Percentiles rank a stretch among this genome's conserved stretches.
phyloP scores from a whole-genome alignment of 2,329 filamentous ascomycete species.

The Microdochium nivale region DNA sequence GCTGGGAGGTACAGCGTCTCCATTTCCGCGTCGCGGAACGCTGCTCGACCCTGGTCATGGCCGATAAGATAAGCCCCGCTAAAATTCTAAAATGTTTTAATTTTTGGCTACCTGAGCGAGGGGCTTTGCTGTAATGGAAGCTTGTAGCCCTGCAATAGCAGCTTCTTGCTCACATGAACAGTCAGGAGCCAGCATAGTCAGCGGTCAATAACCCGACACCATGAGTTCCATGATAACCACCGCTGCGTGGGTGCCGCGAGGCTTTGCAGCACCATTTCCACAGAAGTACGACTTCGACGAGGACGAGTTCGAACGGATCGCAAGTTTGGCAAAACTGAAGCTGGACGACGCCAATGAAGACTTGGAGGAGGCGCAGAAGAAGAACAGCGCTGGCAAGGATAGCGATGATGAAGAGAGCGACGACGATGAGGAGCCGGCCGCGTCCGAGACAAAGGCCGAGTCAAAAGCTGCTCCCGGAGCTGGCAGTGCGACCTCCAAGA shows the following conservation, averaged over 20 bases:
- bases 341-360: slow-evolving; percentile 89
- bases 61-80: slow-evolving; percentile 10
- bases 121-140: background rate
- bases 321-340: slow-evolving; percentile 65
- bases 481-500: slow-evolving; percentile 6
- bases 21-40: background rate
- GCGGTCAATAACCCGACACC: background rate
- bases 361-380: slow-evolving; percentile 60
- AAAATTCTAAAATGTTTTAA: slow-evolving; percentile 7
- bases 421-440: slow-evolving; percentile 19
- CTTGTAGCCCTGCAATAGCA: background rate
- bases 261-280: slow-evolving; percentile 68
- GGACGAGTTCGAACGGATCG: slow-evolving; percentile 67
- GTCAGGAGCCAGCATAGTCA: background rate
- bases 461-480: slow-evolving; percentile 10
- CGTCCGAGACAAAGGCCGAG: background rate
- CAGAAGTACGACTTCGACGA: slow-evolving; percentile 69
- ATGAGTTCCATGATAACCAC: slow-evolving; percentile 69
- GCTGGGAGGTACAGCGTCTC: background rate
- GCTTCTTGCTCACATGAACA: background rate
- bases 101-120: slow-evolving; percentile 2
- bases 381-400: slow-evolving; percentile 15
- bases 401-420: slow-evolving; percentile 17
- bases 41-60: background rate
- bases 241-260: slow-evolving; percentile 67